Percentiles rank a stretch among this genome's conserved stretches.
These are phyloP conservation scores for Rubia balearica DNA, from an alignment of 305 asterid species.

Conservation along the genomic window DNA sequence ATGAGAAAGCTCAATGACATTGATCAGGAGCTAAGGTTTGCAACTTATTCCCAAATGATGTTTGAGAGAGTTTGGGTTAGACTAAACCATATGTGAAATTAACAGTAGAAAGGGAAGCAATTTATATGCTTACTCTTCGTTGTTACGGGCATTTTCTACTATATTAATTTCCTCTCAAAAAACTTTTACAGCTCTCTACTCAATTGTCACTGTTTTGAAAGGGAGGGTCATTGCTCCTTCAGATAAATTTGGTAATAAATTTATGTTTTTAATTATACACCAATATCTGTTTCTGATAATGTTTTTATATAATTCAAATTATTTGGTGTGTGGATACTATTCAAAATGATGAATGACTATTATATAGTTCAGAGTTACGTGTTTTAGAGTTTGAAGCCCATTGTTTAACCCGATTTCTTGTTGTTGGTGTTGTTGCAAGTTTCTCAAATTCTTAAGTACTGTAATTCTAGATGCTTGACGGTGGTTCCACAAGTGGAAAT, in stretches of 20 bases:
- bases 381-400: neutral
- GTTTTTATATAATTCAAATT: neutral
- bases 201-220: constrained; percentile 88
- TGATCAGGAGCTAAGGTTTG: constrained; percentile 82
- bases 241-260: constrained; percentile 77
- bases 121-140: neutral
- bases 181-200: constrained; percentile 37
- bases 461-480: constrained; percentile 79
- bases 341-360: neutral
- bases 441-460: constrained; percentile 82
- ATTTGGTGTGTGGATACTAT: neutral
- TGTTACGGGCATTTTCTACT: neutral
- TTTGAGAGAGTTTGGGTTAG: constrained; percentile 2
- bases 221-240: constrained; percentile 98
- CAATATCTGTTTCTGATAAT: neutral
- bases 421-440: constrained; percentile 37
- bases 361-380: neutral
- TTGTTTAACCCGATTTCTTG: neutral
- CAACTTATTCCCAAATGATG: constrained; percentile 9
- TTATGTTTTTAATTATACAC: constrained; percentile 2
- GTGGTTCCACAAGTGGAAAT: constrained; percentile 99
- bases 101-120: neutral
- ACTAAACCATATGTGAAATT: neutral
- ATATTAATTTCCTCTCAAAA: constrained; percentile 11
- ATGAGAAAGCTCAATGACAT: constrained; percentile 77